Conservation (phyloP, 768 basidiomycete genomes). For the Pleurotus giganteus region DNA sequence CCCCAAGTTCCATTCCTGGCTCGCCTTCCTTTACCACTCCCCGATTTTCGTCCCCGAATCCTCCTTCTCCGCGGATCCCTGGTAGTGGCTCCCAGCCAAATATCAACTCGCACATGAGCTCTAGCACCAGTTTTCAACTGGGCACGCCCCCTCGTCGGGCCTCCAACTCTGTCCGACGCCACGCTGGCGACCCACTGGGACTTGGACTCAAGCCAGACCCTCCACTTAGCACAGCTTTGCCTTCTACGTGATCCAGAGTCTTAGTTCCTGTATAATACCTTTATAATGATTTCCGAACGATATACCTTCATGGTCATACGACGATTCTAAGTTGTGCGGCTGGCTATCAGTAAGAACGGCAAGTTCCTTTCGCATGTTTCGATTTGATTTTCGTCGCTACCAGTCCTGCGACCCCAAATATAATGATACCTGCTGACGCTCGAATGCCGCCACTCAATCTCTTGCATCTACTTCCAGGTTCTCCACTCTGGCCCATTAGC, state of each 20-base stretch:
- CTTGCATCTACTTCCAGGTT: conserved; percentile 2
- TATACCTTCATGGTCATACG: too few relatives aligned
- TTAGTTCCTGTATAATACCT: background rate
- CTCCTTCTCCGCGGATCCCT: conserved; percentile 24
- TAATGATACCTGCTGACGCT: too few relatives aligned
- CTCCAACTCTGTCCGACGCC: background rate
- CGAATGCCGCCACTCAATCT: too few relatives aligned
- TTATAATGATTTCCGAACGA: too few relatives aligned
- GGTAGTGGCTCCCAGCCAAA: conserved; percentile 11
- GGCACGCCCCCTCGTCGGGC: conserved; percentile 33
- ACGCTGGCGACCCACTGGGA: conserved; percentile 13
- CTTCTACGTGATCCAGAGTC: background rate
- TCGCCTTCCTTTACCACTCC: conserved; percentile 9
- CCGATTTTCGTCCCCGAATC: conserved; percentile 24
- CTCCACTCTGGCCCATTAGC: background rate
- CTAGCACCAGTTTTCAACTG: conserved; percentile 39
- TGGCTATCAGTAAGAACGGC: too few relatives aligned
- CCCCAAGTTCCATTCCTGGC: conserved; percentile 5
- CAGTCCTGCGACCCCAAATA: background rate
- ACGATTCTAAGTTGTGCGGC: too few relatives aligned
- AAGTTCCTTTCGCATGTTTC: too few relatives aligned
- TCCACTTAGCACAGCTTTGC: background rate
- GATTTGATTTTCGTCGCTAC: too few relatives aligned
- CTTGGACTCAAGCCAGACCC: conserved; percentile 25
- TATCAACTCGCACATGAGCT: conserved; percentile 33